Evolutionary conservation across 2,329 filamentous ascomycete species (phyloP), one percentile per base, ranked within the genome.

Genomic region (Diaporthe australafricana): DNA sequence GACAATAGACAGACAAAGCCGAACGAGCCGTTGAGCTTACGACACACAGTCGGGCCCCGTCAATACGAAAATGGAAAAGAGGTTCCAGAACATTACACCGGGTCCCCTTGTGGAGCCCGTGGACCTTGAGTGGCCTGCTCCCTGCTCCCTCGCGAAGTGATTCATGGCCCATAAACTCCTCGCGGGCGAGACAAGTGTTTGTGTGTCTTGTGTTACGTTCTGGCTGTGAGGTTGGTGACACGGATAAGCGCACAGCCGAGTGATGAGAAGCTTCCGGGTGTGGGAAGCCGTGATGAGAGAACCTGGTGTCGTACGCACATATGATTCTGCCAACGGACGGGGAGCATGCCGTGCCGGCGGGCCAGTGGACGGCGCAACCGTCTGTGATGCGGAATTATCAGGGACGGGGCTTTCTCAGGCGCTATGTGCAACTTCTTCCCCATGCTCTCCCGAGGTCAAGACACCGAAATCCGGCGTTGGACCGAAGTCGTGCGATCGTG

Each of bases 71-170:
- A 65, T 65, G 42, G 60, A 38, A 50, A 65, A 50, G 12, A 50
- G 35, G 60, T 38, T 65, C 45, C 60, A 65, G 60, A 65, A 65
- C 60, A 63, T 30, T 48, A 65, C 30, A 65, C 30, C 60, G 60
- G 60, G 30, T 65, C 45, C 60, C 60, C 12, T 20, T 65, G 30
- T 50, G 60, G 60, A 50, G 42, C 60, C 60, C 30, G 42, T 65
- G 42, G 60, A 45, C n/a, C 45, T 45, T 42, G 42, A 50, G 60
- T 50, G 60, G 45, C 60, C 45, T 65, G 60, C 60, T 27, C n/a
- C 20, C n/a, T n/a, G n/a, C n/a, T n/a, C n/a, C 42, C 45, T 27
- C 42, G 50, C 30, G 60, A 50, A 38, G n/a, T 65, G 45, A 65
- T 38, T 4, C 60, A 65, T 65, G 60, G 50, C 38, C 60, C 45